Conservation (phyloP, 495 filamentous ascomycete species). For the Antarctomyces pellizariae region DNA sequence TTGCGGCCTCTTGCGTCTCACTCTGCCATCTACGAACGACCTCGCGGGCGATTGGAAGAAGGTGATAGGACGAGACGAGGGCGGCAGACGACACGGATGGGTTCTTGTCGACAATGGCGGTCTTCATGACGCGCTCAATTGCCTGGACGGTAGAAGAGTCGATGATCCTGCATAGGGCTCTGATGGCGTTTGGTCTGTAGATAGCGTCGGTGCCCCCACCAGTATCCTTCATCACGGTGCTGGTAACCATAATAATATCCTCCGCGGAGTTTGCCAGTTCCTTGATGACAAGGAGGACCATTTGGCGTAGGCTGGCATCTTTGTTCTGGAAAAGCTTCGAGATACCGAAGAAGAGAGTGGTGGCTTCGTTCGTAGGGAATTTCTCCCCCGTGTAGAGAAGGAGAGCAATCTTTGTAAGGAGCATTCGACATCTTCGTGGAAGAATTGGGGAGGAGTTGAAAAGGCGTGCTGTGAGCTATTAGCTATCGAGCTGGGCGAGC, state of each 20-base stretch:
- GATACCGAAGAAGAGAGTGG: slow-evolving; percentile 96
- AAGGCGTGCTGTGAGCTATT: slow-evolving; percentile 45
- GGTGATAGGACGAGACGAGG: slow-evolving; percentile 92
- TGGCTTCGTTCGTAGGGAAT: slow-evolving; percentile 93
- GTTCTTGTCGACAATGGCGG: slow-evolving; percentile 96
- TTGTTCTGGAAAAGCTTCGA: slow-evolving; percentile 99
- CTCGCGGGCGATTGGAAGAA: slow-evolving; percentile 85
- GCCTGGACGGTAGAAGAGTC: slow-evolving; percentile 93
- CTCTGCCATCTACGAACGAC: slow-evolving; percentile 96
- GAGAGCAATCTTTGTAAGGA: slow-evolving; percentile 92
- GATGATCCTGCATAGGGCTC: slow-evolving; percentile 88
- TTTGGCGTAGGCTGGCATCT: slow-evolving; percentile 91
- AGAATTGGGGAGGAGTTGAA: slow-evolving; percentile 95
- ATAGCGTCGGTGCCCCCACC: slow-evolving; percentile 86
- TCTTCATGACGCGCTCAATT: slow-evolving; percentile 96
- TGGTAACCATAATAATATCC: slow-evolving; percentile 99
- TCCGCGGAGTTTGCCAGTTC: slow-evolving; percentile 90
- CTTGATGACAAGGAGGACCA: slow-evolving; percentile 96
- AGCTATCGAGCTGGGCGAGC: slow-evolving; percentile 2
- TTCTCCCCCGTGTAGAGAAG: slow-evolving; percentile 91
- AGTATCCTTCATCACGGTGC: slow-evolving; percentile 99
- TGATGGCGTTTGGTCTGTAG: slow-evolving; percentile 91
- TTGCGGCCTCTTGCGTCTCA: slow-evolving; percentile 93
- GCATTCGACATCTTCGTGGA: slow-evolving; percentile 80
- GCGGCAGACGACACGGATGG: slow-evolving; percentile 94